Base-by-base conservation (phyloP, 1,284 basidiomycete genomes). In the Tausonia pullulans region DNA sequence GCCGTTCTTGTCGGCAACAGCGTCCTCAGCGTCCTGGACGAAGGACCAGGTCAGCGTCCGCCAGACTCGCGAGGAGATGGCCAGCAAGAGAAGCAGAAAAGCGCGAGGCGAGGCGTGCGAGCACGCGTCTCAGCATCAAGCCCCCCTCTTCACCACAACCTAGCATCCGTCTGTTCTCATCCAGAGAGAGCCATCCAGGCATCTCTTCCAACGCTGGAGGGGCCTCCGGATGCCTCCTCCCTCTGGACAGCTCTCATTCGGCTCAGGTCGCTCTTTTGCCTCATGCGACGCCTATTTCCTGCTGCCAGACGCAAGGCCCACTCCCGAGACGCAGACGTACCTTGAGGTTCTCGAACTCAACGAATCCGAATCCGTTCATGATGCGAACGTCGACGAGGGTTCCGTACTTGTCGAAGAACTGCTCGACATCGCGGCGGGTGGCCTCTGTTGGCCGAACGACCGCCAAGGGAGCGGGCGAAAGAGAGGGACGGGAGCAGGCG, bases 311-410 rank as follows among this genome's bases (percentile, higher is more conserved):
- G 27, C 27, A 27, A 27, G 7, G n/a, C 51, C 39, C 52, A 54
- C 3, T 54, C 52, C 41, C 27, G 27, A 27, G 27, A 27, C 27
- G 27, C 27, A 27, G 27, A 70, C 76, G 67, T 72, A 83, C 88
- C 78, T 87, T 85, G 45, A 84, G 78, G 71, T 79, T 87, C 75
- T 93, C 92, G 72, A 93, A 96, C 77, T 96, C 93, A 71, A 96
- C 84, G 73, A 97, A 96, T 60, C 91, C 93, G 72, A 95, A 96
- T 53, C 89, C 89, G 63, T 88, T 90, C 90, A 96, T 94, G 75
- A 96, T 87, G 71, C 90, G 86, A 76, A 90, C 87, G 77, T 96
- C 93, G 70, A 88, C 81, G 71, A 95, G 87, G 67, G 83, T 85
- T 48, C 91, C 90, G 74, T 85, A 88, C 67, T 85, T 85, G 68